Evolutionary conservation across 2,329 filamentous ascomycete species (phyloP).

Genomic region (Venturiaceae sp.): DNA sequence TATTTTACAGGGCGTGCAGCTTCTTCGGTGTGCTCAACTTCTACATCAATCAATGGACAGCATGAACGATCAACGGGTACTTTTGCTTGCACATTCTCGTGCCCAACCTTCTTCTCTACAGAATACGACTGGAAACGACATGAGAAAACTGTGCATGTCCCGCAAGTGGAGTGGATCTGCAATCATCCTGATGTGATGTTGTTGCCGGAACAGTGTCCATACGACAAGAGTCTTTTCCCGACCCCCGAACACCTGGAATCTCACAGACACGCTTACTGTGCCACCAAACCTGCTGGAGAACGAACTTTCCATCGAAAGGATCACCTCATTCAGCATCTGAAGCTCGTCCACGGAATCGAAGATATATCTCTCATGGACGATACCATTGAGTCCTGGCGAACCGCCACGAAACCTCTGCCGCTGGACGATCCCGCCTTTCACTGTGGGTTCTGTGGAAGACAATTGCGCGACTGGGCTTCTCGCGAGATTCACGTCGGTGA

Average conservation of each 20-base stretch:
- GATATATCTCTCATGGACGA: background rate
- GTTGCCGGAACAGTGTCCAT: background rate
- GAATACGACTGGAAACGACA: background rate
- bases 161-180: background rate
- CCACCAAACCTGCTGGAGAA: background rate
- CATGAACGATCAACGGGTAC: too few species aligned
- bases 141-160: background rate
- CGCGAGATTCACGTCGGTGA: background rate
- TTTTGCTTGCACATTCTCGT: too few species aligned
- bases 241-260: background rate
- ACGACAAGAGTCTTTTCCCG: background rate
- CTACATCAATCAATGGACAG: too few species aligned
- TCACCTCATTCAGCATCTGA: background rate
- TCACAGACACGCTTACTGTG: background rate
- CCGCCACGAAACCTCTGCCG: too few species aligned
- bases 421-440: background rate
- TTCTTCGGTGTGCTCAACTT: too few species aligned
- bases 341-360: background rate
- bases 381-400: slow-evolving; percentile 10
- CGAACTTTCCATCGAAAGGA: background rate
- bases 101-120: background rate
- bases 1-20: too few species aligned
- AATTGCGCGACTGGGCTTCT: background rate
- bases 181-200: background rate
- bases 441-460: background rate